Evolutionary conservation across 805 yeast genomes (phyloP).

Genomic region (Metschnikowia matae): DNA sequence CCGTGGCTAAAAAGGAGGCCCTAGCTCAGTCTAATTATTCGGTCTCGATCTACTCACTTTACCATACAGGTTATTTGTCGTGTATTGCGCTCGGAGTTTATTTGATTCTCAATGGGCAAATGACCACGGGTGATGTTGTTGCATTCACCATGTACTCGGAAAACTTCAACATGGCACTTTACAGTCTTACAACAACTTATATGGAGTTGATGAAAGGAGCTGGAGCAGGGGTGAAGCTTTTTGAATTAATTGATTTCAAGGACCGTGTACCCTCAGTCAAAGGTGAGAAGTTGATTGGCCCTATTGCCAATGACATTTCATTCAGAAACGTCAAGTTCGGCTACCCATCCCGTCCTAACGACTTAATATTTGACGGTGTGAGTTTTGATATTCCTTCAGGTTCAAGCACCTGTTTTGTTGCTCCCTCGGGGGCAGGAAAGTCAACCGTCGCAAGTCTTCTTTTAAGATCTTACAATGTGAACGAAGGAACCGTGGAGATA

Average conservation of each 20-base stretch:
- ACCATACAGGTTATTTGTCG: conserved; percentile 41
- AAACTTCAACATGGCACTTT: conserved; percentile 41
- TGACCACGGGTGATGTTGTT: conserved; percentile 47
- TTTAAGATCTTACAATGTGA: conserved; percentile 50
- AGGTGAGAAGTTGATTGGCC: conserved; percentile 26
- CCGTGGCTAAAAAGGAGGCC: conserved; percentile 43
- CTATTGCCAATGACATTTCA: conserved; percentile 29
- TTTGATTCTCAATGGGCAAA: conserved; percentile 37
- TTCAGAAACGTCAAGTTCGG: conserved; percentile 39
- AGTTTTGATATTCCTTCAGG: conserved; percentile 33
- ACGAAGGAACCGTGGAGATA: conserved; percentile 44
- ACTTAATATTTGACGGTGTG: conserved; percentile 35
- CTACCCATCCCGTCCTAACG: conserved; percentile 39
- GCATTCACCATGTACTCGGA: conserved; percentile 46
- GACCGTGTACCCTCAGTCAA: conserved; percentile 34
- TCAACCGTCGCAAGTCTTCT: conserved; percentile 53
- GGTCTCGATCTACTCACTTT: conserved; percentile 40
- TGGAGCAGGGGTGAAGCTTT: conserved; percentile 43
- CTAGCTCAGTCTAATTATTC: conserved; percentile 42
- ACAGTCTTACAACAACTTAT: conserved; percentile 43
- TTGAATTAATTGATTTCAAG: conserved; percentile 38
- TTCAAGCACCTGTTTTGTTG: conserved; percentile 43
- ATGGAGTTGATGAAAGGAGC: conserved; percentile 46
- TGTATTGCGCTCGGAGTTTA: conserved; percentile 42
- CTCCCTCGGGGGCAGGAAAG: conserved; percentile 62